Percentiles rank a stretch among this genome's conserved stretches.
Evolutionary conservation across 2,329 filamentous ascomycete species (phyloP).

Genomic region (Exophiala calicioides): DNA sequence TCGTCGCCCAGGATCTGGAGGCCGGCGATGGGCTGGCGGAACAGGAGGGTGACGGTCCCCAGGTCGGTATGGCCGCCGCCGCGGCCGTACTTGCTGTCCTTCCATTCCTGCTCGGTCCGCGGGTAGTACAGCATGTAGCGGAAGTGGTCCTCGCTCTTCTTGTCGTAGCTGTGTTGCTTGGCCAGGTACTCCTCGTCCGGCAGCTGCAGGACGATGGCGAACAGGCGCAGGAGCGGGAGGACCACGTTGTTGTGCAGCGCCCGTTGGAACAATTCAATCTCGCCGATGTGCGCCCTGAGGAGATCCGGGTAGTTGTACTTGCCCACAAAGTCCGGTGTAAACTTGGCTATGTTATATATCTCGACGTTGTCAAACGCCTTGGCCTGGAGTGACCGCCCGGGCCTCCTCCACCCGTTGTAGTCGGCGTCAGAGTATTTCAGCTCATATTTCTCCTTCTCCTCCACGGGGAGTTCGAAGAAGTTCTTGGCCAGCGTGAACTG

Average conservation of each 20-base stretch:
- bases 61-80: slow-evolving; percentile 57
- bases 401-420: slow-evolving; percentile 58
- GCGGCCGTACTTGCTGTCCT: slow-evolving; percentile 45
- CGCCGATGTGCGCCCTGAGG: slow-evolving; percentile 49
- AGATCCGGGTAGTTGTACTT: slow-evolving; percentile 46
- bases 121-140: slow-evolving; percentile 61
- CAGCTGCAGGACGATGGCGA: slow-evolving; percentile 61
- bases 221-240: slow-evolving; percentile 55
- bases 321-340: slow-evolving; percentile 47
- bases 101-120: slow-evolving; percentile 50
- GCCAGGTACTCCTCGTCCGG: slow-evolving; percentile 59
- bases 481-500: slow-evolving; percentile 62
- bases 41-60: slow-evolving; percentile 57
- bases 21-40: slow-evolving; percentile 58
- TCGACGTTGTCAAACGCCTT: slow-evolving; percentile 53
- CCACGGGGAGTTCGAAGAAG: slow-evolving; percentile 55
- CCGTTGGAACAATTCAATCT: slow-evolving; percentile 59
- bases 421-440: slow-evolving; percentile 52
- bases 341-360: slow-evolving; percentile 63
- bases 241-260: slow-evolving; percentile 58
- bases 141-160: slow-evolving; percentile 58
- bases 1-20: slow-evolving; percentile 53
- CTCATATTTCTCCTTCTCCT: slow-evolving; percentile 61
- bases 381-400: slow-evolving; percentile 38
- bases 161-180: slow-evolving; percentile 59